Evolutionary conservation across 2,329 filamentous ascomycete genomes (phyloP).

Genomic region (Emmonsiellopsis sp.): DNA sequence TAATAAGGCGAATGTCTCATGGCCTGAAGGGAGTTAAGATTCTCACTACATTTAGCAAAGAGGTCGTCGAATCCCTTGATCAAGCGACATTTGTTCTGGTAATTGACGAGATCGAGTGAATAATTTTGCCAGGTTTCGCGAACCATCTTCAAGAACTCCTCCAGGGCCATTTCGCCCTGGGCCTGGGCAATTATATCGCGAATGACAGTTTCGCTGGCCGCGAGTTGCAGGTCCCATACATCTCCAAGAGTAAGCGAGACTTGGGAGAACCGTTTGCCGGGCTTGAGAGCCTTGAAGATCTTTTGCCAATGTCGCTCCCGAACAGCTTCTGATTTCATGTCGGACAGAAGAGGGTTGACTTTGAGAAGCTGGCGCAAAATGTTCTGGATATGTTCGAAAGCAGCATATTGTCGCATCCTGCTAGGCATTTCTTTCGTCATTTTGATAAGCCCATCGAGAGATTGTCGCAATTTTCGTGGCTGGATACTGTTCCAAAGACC

Average conservation of each 20-base stretch:
- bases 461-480: constrained; percentile 80
- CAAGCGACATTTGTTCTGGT: constrained; percentile 95
- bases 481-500: constrained; percentile 92
- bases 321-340: constrained; percentile 93
- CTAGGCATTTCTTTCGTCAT: constrained; percentile 99
- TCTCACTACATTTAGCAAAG: constrained; percentile 97
- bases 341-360: constrained; percentile 76
- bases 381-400: constrained; percentile 97
- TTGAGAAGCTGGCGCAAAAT: constrained; percentile 82
- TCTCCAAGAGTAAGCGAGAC: constrained; percentile 95
- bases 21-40: constrained; percentile 91
- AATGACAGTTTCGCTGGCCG: constrained; percentile 77
- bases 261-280: constrained; percentile 85
- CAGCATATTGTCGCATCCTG: constrained; percentile 96
- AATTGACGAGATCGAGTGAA: constrained; percentile 85
- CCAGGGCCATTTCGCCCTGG: constrained; percentile 94
- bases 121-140: constrained; percentile 97
- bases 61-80: constrained; percentile 98
- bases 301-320: constrained; percentile 95
- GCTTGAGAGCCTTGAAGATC: constrained; percentile 92
- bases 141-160: constrained; percentile 94
- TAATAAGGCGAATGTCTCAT: constrained; percentile 99
- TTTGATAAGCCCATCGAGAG: constrained; percentile 86
- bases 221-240: constrained; percentile 93
- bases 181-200: constrained; percentile 91